Evolutionary conservation across 2,329 filamentous ascomycete species (phyloP).

Genomic region (Lachnellula subtilissima): DNA sequence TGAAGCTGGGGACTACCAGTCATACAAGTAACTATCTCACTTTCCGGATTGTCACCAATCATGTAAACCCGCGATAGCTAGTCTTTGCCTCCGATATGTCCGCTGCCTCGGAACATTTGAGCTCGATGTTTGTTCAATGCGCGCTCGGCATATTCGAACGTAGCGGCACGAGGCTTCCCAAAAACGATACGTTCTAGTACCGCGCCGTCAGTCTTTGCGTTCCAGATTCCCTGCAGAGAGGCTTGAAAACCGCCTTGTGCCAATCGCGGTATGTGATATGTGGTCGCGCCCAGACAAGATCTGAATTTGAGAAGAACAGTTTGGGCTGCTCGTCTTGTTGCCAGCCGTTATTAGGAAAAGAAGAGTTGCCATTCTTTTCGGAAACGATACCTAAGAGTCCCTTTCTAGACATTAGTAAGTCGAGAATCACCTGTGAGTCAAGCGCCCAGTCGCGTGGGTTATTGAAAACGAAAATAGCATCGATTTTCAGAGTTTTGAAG

Average conservation of each 20-base stretch:
- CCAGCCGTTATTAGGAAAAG: conserved; percentile 70
- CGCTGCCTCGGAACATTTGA: no score
- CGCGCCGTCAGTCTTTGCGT: conserved; percentile 33
- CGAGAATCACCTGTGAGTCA: conserved; percentile 78
- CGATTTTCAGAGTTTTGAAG: conserved; percentile 60
- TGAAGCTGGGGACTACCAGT: no score
- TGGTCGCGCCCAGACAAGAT: conserved; percentile 68
- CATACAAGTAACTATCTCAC: conserved; percentile 45
- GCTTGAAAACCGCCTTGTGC: conserved; percentile 89
- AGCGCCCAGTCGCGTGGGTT: conserved; percentile 95
- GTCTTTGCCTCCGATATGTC: no score
- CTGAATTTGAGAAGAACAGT: conserved; percentile 53
- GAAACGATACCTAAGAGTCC: conserved; percentile 81
- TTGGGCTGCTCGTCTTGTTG: conserved; percentile 75
- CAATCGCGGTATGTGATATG: conserved; percentile 77
- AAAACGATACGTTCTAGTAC: no score
- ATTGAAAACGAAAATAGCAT: conserved; percentile 89
- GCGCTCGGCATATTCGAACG: no score
- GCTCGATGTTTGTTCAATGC: no score
- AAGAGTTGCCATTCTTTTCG: conserved; percentile 58
- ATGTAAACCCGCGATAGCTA: conserved; percentile 67
- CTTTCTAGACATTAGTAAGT: conserved; percentile 72
- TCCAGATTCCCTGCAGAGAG: conserved; percentile 76
- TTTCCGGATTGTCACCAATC: conserved; percentile 87
- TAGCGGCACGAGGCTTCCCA: no score